Evolutionary conservation across 345 rosid species (phyloP), one percentile per base, ranked within the genome.

Genomic region (Ailanthus altissimus): DNA sequence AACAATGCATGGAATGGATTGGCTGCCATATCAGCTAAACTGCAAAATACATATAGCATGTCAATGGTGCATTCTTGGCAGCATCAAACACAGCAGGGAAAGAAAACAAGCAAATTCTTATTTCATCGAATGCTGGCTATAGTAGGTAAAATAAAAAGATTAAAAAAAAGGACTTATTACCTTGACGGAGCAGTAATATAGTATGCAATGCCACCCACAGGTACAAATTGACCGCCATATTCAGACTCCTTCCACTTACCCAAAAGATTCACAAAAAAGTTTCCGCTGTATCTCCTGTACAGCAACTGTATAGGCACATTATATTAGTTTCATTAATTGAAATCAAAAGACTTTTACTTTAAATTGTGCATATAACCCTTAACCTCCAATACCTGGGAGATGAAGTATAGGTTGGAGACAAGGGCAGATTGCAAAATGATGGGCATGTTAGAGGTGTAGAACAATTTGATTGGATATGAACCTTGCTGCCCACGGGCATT

Each of bases 361-460:
- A 72, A 76, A n/a, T 13, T 21, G 49, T 26, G 38, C 68, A 67
- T 28, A 20, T 20, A 28, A 54, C 50, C 45, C 59, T 70, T 5
- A 47, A 38, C 59, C 56, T 47, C 68, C 21, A 62, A 60, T 86
- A 92, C 97, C 93, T 92, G 97, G 32, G 97, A 92, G 79, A 92
- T 92, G 82, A 92, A 92, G 86, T 92, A 92, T 5, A 92, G 84
- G 53, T 91, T 92, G 79, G 97, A 85, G 56, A 92, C 97, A 16
- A 92, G 93, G 7, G 97, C 97, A 16, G 95, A 91, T 54, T 92
- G 97, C 61, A 90, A 83, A 59, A 92, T 92, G 82, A 92, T 92
- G 77, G 97, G 97, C 97, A 92, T 92, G 89, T 92, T 92, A 45
- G 97, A 92, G 78, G 97, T 92, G 88, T 92, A 92, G 81, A 92